Percentiles rank a stretch among this genome's conserved stretches.
phyloP scores from a whole-genome alignment of 768 basidiomycete species.

The Trametes meyenii region DNA sequence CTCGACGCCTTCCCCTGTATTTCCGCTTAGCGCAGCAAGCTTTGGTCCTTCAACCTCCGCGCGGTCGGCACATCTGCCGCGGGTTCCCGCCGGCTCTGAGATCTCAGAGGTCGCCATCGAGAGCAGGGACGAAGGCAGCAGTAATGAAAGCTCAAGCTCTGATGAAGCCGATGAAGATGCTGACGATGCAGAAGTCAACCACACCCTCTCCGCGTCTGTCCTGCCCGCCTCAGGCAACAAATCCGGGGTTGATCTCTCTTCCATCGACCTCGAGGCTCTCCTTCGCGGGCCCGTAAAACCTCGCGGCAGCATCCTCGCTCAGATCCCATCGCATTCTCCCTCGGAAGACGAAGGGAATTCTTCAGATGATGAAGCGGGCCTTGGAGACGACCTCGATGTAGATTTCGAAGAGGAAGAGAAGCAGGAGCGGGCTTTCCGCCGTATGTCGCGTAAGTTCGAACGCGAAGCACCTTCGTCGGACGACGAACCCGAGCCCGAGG shows the following conservation, averaged over 20 bases:
- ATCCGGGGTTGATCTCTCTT: slow-evolving; percentile 7
- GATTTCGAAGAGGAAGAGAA: slow-evolving; percentile 43
- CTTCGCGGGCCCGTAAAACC: slow-evolving; percentile 43
- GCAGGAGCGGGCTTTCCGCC: slow-evolving; percentile 34
- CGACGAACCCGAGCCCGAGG: slow-evolving; percentile 31
- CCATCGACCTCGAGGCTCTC: slow-evolving; percentile 43
- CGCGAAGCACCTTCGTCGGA: slow-evolving; percentile 33
- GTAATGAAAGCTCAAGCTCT: slow-evolving; percentile 38
- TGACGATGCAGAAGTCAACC: slow-evolving; percentile 18
- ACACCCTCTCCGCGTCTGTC: not conserved
- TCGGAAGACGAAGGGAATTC: slow-evolving; percentile 37
- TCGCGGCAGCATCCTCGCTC: slow-evolving; percentile 33
- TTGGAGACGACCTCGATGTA: slow-evolving; percentile 36
- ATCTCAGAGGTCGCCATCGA: slow-evolving; percentile 42
- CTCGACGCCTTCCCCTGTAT: slow-evolving; percentile 4
- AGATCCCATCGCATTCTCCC: slow-evolving; percentile 33
- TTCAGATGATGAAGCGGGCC: slow-evolving; percentile 35
- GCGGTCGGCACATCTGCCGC: slow-evolving; percentile 22
- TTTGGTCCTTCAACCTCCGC: not conserved
- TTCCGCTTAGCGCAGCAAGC: not conserved
- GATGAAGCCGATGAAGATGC: slow-evolving; percentile 27
- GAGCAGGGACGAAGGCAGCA: slow-evolving; percentile 43
- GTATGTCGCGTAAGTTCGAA: slow-evolving; percentile 38
- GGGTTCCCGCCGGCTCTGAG: slow-evolving; percentile 36
- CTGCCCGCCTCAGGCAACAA: not conserved